Percentiles rank a stretch among this genome's conserved stretches.
These are phyloP conservation scores for Mucor plumbeus DNA, from an alignment of 371 early-diverging fungal genomes.

Conservation along the genomic window DNA sequence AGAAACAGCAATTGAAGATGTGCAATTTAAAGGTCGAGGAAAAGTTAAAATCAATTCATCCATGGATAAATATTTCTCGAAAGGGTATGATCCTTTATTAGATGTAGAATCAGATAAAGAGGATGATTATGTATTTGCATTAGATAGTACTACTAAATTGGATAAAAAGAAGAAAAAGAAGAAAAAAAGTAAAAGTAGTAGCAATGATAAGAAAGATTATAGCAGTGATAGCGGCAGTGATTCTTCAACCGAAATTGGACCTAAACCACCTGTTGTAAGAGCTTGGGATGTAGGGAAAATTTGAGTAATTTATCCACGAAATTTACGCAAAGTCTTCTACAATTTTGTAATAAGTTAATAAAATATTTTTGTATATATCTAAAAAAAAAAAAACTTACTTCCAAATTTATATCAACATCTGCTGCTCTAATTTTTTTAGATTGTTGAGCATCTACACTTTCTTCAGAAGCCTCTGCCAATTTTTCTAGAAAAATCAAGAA, in stretches of 20 bases:
- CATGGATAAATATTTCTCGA: conserved; percentile 77
- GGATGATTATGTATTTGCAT: conserved; percentile 37
- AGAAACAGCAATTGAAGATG: not conserved
- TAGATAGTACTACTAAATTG: conserved; percentile 29
- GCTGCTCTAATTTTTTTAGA: not conserved
- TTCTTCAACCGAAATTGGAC: conserved; percentile 1
- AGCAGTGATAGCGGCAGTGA: not conserved
- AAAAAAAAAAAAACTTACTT: conserved; percentile 7
- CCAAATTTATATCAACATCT: conserved; percentile 6
- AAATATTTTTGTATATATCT: not conserved
- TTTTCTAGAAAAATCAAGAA: conserved; percentile 14
- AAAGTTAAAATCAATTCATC: conserved; percentile 48
- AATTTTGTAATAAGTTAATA: not conserved
- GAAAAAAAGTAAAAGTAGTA: conserved; percentile 32
- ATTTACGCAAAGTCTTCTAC: conserved; percentile 14
- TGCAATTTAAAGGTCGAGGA: conserved; percentile 43
- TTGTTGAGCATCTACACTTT: not conserved
- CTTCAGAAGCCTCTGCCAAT: conserved; percentile 10
- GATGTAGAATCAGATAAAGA: conserved; percentile 64
- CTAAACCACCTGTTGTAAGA: conserved; percentile 4
- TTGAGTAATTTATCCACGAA: conserved; percentile 13
- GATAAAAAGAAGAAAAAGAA: conserved; percentile 22
- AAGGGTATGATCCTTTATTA: conserved; percentile 67
- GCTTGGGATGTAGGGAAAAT: conserved; percentile 18
- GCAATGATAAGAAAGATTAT: not conserved